Evolutionary conservation across 2,329 filamentous ascomycete species (phyloP), one percentile per base, ranked within the genome.

Genomic region (Pseudopithomyces chartarum): DNA sequence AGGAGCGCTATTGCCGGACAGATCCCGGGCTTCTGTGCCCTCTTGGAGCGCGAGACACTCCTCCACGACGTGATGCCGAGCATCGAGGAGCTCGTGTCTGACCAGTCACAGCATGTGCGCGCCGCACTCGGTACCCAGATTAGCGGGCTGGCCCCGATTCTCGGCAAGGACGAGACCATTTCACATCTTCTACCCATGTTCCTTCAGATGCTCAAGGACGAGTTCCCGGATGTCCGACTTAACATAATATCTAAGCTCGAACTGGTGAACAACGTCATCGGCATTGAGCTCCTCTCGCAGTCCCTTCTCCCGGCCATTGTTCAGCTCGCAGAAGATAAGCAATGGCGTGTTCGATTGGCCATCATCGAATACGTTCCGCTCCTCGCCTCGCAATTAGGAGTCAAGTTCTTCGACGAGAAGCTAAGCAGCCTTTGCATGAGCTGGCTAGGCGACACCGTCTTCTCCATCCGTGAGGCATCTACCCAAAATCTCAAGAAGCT

Each of bases 181-280:
- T 90, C 95, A 67, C 95, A 99, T 76, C 87, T 99, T 43, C 86
- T 99, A 43, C 95, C 95, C 52, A 99, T 99, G 94, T 98, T 99
- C 79, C 84, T 99, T 52, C 91, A 96, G 77, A 99, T 99, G 95
- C 88, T 99, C 69, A 99, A 98, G 84, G 95, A 99, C 71, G 95
- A 99, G 74, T 98, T 97, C 78, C 95, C 95, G 20, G 95, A 99
- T 75, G 95, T 99, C 50, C 90, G 95, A 61, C 87, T 99, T 57
- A 96, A 99, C 80, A 99, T 99, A 76, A 99, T 99, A 73, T 98
- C 95, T n/a, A 99, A 99, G 80, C 87, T 99, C 54, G 96, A 99
- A 81, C 86, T 96, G 61, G 95, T 99, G 63, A 99, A 99, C 80
- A 91, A 97, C 80, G 95, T 99, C 58, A 99, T 99, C 74, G 95